Evolutionary conservation across 2,329 filamentous ascomycete genomes (phyloP).

Genomic region (Pseudogymnoascus sp.): DNA sequence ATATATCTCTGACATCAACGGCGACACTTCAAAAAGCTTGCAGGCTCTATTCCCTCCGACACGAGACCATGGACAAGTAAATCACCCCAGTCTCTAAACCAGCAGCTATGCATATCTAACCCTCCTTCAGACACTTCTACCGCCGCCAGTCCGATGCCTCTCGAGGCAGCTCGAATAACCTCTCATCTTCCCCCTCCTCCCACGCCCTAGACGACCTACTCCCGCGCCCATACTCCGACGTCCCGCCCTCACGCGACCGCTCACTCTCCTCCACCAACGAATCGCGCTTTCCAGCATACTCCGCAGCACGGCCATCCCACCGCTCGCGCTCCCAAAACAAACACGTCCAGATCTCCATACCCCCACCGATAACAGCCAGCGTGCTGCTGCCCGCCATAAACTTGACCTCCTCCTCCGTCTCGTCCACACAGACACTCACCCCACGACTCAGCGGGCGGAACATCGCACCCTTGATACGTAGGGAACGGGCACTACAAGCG

Average conservation of each 20-base stretch:
- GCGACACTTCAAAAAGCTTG: not conserved
- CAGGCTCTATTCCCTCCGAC: not conserved
- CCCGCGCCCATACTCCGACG: not conserved
- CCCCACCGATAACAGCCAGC: conserved; percentile 10
- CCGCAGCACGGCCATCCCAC: not conserved
- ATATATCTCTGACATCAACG: not conserved
- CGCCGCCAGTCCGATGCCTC: not conserved
- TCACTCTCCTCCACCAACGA: not conserved
- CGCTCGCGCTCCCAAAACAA: not conserved
- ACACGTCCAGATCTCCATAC: not conserved
- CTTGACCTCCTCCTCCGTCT: not conserved
- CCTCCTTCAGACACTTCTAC: not conserved
- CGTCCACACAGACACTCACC: not conserved
- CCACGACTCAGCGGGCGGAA: not conserved
- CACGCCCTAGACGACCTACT: not conserved
- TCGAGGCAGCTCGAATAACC: not conserved
- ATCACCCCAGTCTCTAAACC: not conserved
- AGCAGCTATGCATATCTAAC: not conserved
- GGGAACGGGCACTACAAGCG: conserved; percentile 45
- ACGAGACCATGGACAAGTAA: not conserved
- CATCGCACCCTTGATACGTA: conserved; percentile 20
- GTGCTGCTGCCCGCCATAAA: not conserved
- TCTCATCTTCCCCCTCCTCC: not conserved
- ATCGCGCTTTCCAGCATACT: not conserved
- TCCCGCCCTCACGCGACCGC: not conserved